Evolutionary conservation across 2,329 filamentous ascomycete species (phyloP).

Genomic region (Aureobasidium mangrovei): DNA sequence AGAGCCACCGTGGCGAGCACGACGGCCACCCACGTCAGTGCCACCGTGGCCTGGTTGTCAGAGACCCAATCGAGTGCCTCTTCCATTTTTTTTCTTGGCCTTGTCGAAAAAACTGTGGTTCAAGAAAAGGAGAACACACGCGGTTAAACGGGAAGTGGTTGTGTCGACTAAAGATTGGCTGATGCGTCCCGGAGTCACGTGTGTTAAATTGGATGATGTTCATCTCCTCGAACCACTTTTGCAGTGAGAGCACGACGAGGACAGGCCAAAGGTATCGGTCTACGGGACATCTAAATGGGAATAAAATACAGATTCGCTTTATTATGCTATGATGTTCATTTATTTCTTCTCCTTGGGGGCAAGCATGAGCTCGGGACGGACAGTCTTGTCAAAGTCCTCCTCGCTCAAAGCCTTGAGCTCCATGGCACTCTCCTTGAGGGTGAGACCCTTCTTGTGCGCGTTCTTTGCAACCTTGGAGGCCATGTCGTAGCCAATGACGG

Average conservation of each 20-base stretch:
- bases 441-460: slow-evolving; percentile 95
- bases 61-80: slow-evolving; percentile 11
- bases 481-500: slow-evolving; percentile 96
- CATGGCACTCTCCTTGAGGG: slow-evolving; percentile 86
- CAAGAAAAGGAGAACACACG: no score
- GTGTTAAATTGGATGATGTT: slow-evolving; percentile 1
- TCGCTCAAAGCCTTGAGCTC: slow-evolving; percentile 82
- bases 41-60: slow-evolving; percentile 1
- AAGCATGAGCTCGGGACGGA: slow-evolving; percentile 92
- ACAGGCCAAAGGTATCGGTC: not conserved
- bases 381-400: slow-evolving; percentile 82
- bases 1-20: slow-evolving; percentile 1
- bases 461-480: slow-evolving; percentile 97
- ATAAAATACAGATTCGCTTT: slow-evolving; percentile 7
- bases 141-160: not conserved
- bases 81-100: slow-evolving; percentile 3
- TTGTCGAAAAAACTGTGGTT: not conserved
- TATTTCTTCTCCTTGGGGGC: slow-evolving; percentile 63
- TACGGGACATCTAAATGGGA: not conserved
- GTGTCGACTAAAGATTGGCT: not conserved
- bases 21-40: slow-evolving; percentile 4
- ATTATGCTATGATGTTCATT: slow-evolving; percentile 13
- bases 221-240: not conserved
- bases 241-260: not conserved
- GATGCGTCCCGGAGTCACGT: not conserved